Evolutionary conservation across 257 asterid species (phyloP), one percentile per base, ranked within the genome.

Genomic region (Perilla frutescens): DNA sequence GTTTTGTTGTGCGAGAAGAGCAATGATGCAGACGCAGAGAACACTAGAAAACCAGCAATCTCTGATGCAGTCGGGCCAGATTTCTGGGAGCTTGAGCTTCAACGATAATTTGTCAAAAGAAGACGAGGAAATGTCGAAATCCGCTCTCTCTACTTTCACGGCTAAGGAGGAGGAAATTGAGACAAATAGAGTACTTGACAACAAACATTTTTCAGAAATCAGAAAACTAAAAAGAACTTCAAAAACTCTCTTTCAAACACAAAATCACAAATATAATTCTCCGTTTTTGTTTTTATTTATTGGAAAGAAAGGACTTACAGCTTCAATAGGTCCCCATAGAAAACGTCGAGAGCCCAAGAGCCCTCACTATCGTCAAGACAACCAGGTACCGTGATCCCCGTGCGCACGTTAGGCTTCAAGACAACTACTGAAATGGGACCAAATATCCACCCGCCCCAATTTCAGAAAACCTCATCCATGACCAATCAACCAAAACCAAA

Each of bases 161-260:
- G 99, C 98, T 32, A 95, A 92, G 68, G 99, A 95, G 70, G 99
- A 95, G 73, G 99, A 95, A 83, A 95, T 92, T 72, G 99, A 20
- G 26, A 20, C 26, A 20, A 20, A 20, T 20, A 20, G 26, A 20
- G 26, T 1, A 20, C 36, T 14, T 29, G 37, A 37, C 37, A 43
- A 6, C 4, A 13, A n/a, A 32, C 8, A 13, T 13, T 11, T 34
- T 59, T 13, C 26, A 62, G 68, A 41, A 63, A 40, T 40, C 39
- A 15, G 10, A 8, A 63, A 63, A 54, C 54, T 62, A 39, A 68
- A 39, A 13, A 68, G 20, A 44, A 1, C 49, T 44, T 44, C 1
- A 44, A 44, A 44, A 10, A 7, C 1, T 10, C 51, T 47, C 51
- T 3, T 1, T 4, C n/a, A 1, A 3, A 7, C 61, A 5, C 9